A percentile compares a stretch with the other conserved stretches of the same genome.
These are phyloP conservation scores for Colletotrichum horii DNA, from an alignment of 2,329 filamentous ascomycete genomes.

Conservation along the genomic window DNA sequence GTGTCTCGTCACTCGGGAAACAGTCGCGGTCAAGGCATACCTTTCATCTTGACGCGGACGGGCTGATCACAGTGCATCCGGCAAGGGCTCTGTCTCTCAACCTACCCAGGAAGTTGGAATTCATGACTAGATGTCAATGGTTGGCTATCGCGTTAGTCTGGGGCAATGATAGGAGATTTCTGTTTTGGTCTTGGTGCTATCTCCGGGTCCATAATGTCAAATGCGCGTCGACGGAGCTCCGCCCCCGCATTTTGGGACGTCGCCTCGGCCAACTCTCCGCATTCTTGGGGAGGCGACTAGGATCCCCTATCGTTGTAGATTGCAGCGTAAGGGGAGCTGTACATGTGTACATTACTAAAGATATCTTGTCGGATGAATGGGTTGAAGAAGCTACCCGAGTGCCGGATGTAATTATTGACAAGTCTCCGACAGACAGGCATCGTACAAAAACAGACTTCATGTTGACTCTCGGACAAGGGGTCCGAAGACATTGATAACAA, in stretches of 20 bases:
- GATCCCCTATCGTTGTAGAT: neutral
- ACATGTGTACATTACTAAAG: neutral
- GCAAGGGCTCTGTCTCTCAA: neutral
- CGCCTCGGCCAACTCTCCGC: neutral
- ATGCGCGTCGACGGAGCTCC: conserved; percentile 9
- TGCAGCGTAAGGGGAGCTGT: neutral
- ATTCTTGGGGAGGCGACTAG: neutral
- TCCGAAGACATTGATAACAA: neutral
- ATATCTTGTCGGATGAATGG: neutral
- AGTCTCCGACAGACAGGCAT: neutral
- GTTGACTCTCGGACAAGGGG: neutral
- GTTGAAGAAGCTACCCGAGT: neutral
- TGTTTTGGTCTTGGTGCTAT: neutral
- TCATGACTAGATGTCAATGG: neutral
- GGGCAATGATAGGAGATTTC: neutral
- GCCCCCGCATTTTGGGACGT: conserved; percentile 9
- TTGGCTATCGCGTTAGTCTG: neutral
- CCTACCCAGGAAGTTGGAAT: neutral
- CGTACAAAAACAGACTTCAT: neutral
- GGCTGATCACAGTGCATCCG: neutral
- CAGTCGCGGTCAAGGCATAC: neutral
- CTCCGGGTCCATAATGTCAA: neutral
- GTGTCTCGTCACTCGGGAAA: neutral
- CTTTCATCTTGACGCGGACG: neutral
- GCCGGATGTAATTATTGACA: neutral